Percentiles rank a stretch among this genome's conserved stretches.
These are phyloP conservation scores for Euclidium syriacum DNA, from an alignment of 345 rosid genomes.

Conservation along the genomic window DNA sequence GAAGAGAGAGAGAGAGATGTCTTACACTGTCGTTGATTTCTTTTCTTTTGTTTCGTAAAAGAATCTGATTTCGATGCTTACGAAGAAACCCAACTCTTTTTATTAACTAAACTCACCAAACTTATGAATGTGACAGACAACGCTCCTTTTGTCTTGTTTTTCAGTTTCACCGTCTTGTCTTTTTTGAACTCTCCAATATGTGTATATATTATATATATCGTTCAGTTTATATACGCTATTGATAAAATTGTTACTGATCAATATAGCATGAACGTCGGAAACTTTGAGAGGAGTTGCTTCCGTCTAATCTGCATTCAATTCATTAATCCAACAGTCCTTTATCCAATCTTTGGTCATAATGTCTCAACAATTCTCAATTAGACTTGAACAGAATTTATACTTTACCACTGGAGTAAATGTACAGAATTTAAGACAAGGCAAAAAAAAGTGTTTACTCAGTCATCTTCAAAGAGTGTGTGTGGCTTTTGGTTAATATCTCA, in stretches of 20 bases:
- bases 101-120: constrained; percentile 12
- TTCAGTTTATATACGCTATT: too few relatives aligned
- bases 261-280: background rate
- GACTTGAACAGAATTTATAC: background rate
- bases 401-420: background rate
- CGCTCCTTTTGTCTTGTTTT: background rate
- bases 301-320: background rate
- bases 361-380: background rate
- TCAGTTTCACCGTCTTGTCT: background rate
- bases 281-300: background rate
- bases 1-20: background rate
- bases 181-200: too few relatives aligned
- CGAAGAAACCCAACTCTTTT: constrained; percentile 11
- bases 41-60: background rate
- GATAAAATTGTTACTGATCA: background rate
- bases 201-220: too few relatives aligned
- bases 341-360: background rate
- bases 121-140: constrained; percentile 3
- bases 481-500: background rate
- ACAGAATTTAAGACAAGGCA: background rate
- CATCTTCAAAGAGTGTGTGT: background rate
- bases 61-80: constrained; percentile 28
- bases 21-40: background rate
- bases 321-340: background rate
- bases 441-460: background rate